Percentiles rank a stretch among this genome's conserved stretches.
Evolutionary conservation across 2,329 filamentous ascomycete genomes (phyloP).

Genomic region (Lecanicillium sp.): DNA sequence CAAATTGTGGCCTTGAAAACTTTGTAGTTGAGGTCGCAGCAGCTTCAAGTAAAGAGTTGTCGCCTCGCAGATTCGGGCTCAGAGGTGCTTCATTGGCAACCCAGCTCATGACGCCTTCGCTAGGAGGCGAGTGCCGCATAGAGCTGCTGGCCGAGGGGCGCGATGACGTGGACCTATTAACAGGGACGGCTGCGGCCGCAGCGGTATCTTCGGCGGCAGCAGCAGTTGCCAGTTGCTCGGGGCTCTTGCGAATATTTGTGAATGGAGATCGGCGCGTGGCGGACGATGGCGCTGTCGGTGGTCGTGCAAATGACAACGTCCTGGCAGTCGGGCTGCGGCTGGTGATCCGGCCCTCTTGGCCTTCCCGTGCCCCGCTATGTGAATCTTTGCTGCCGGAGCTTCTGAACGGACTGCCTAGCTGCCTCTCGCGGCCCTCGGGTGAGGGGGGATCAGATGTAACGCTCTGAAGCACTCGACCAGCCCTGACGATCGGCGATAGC

Average conservation of each 20-base stretch:
- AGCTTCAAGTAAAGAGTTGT: conserved; percentile 24
- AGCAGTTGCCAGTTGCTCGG: not conserved
- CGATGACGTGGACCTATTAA: conserved; percentile 7
- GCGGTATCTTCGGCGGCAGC: not conserved
- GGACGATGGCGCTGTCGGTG: conserved; percentile 7
- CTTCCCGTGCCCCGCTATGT: conserved; percentile 19
- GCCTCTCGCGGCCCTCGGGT: conserved; percentile 41
- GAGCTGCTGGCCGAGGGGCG: conserved; percentile 25
- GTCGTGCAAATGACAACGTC: conserved; percentile 6
- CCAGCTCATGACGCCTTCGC: conserved; percentile 37
- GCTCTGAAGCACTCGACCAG: conserved; percentile 47
- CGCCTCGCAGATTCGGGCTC: conserved; percentile 26
- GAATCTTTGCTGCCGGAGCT: conserved; percentile 28
- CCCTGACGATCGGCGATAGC: conserved; percentile 52
- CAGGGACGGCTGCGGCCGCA: not conserved
- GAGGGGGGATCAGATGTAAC: conserved; percentile 53
- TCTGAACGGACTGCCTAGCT: conserved; percentile 49
- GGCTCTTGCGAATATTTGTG: not conserved
- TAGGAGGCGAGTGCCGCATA: conserved; percentile 20
- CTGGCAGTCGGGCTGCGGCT: conserved; percentile 12
- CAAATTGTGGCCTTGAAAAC: not conserved
- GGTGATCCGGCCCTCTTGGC: conserved; percentile 14
- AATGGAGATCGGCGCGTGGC: too few species aligned
- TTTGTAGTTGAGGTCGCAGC: conserved; percentile 9
- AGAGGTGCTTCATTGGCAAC: conserved; percentile 28